phyloP scores from a whole-genome alignment of 805 yeast genomes.

The Yarrowia alimentaria region DNA sequence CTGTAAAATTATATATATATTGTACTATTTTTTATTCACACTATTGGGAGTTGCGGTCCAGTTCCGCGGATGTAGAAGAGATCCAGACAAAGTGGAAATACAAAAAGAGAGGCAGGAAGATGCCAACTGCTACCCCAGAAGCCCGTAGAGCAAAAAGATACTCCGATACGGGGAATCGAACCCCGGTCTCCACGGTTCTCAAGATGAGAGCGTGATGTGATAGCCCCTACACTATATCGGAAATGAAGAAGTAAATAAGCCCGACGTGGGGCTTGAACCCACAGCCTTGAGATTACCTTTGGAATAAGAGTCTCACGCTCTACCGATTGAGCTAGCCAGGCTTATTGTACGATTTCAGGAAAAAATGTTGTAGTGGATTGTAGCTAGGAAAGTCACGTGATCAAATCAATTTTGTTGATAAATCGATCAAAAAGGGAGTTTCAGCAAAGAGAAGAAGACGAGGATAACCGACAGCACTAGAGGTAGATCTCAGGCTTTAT shows the following conservation, averaged over 20 bases:
- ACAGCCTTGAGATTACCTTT: constrained; percentile 18
- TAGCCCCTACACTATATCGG: constrained; percentile 28
- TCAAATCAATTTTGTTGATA: no score
- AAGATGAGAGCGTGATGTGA: constrained; percentile 27
- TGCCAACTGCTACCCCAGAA: neutral
- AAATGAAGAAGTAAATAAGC: constrained; percentile 1
- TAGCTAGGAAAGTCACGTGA: neutral
- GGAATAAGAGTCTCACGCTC: constrained; percentile 22
- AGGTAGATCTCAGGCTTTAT: no score
- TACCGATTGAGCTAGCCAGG: constrained; percentile 27
- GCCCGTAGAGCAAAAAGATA: neutral
- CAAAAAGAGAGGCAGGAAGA: no score
- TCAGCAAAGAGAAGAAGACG: no score
- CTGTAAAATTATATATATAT: constrained; percentile 9
- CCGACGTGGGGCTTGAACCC: constrained; percentile 28
- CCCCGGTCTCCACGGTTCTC: constrained; percentile 28
- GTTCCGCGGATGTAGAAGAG: no score
- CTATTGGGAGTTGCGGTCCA: no score
- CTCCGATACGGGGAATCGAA: constrained; percentile 28
- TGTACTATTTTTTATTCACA: constrained; percentile 1
- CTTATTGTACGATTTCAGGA: neutral
- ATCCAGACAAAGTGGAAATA: no score
- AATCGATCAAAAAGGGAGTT: no score
- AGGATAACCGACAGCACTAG: no score
- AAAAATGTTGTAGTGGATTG: neutral